These are phyloP conservation scores for Globisporangium solare DNA, from an alignment of 352 stramenopile genomes.

Conservation along the genomic window DNA sequence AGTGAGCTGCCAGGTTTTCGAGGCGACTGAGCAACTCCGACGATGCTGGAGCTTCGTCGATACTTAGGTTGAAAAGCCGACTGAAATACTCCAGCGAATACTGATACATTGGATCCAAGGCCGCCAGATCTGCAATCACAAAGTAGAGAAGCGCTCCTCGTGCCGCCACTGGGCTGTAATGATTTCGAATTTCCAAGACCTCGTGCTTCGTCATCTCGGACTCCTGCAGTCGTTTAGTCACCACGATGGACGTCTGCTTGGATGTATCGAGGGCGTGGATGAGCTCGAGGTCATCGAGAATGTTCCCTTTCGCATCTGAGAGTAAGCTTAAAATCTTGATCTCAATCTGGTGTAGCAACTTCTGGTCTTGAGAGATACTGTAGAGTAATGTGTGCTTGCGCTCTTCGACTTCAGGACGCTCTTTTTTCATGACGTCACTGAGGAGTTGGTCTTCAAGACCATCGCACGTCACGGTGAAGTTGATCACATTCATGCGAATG, in stretches of 20 bases:
- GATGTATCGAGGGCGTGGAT: constrained; percentile 59
- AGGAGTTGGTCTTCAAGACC: constrained; percentile 89
- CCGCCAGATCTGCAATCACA: constrained; percentile 46
- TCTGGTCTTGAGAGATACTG: constrained; percentile 88
- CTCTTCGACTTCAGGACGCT: constrained; percentile 84
- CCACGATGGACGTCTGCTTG: constrained; percentile 59
- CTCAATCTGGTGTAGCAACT: constrained; percentile 88
- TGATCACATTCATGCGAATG: constrained; percentile 91
- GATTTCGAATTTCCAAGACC: constrained; percentile 55
- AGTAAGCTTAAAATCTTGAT: constrained; percentile 88
- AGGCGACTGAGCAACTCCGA: constrained; percentile 31
- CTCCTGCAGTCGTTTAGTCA: constrained; percentile 47
- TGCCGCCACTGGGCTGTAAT: constrained; percentile 50
- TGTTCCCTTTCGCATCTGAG: constrained; percentile 82
- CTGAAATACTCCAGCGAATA: constrained; percentile 75
- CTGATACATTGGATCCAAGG: constrained; percentile 76
- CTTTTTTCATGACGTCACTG: constrained; percentile 81
- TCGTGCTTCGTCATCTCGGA: constrained; percentile 58
- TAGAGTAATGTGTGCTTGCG: constrained; percentile 81
- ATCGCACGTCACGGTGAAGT: constrained; percentile 91
- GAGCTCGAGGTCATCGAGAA: constrained; percentile 88
- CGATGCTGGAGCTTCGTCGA: constrained; percentile 33
- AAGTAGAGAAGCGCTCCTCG: constrained; percentile 73
- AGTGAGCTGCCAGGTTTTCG: constrained; percentile 29
- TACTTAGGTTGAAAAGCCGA: constrained; percentile 54